phyloP scores from a whole-genome alignment of 495 filamentous ascomycete genomes.

The Aspergillus asperescens region DNA sequence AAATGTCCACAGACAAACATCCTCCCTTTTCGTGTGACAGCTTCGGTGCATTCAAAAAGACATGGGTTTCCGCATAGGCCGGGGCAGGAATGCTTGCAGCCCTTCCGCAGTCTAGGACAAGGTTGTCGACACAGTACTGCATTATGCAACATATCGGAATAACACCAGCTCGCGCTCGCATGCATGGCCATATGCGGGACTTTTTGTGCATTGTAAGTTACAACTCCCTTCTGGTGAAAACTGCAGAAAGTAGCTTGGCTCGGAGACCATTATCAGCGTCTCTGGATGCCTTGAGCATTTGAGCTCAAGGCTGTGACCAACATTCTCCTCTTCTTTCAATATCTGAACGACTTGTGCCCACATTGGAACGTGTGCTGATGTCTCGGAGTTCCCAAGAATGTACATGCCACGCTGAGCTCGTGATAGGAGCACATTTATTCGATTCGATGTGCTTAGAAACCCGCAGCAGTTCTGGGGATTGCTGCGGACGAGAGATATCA shows the following conservation, averaged over 20 bases:
- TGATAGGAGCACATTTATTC: slow-evolving; percentile 72
- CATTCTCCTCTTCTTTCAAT: slow-evolving; percentile 41
- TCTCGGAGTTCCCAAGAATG: slow-evolving; percentile 66
- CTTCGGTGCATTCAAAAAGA: slow-evolving; percentile 41
- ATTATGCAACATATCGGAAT: slow-evolving; percentile 60
- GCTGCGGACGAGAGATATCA: slow-evolving; percentile 73
- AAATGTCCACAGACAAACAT: slow-evolving; percentile 57
- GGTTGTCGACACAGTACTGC: slow-evolving; percentile 59
- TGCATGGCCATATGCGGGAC: slow-evolving; percentile 64
- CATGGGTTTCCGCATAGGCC: slow-evolving; percentile 59
- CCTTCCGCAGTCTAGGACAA: slow-evolving; percentile 50
- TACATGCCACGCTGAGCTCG: slow-evolving; percentile 81
- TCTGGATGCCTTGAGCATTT: slow-evolving; percentile 65
- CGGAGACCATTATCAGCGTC: slow-evolving; percentile 48
- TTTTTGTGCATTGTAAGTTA: slow-evolving; percentile 48
- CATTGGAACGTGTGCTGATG: slow-evolving; percentile 54
- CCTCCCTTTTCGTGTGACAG: slow-evolving; percentile 35
- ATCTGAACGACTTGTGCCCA: slow-evolving; percentile 62
- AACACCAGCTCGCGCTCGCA: slow-evolving; percentile 67
- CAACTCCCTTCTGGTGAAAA: slow-evolving; percentile 72
- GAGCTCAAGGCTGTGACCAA: slow-evolving; percentile 53
- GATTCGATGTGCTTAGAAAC: slow-evolving; percentile 68
- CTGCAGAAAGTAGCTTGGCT: slow-evolving; percentile 56
- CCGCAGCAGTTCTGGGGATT: slow-evolving; percentile 58
- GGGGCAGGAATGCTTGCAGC: slow-evolving; percentile 60